Evolutionary conservation across 495 filamentous ascomycete genomes (phyloP), one percentile per base, ranked within the genome.

Genomic region (Platismatia glauca): DNA sequence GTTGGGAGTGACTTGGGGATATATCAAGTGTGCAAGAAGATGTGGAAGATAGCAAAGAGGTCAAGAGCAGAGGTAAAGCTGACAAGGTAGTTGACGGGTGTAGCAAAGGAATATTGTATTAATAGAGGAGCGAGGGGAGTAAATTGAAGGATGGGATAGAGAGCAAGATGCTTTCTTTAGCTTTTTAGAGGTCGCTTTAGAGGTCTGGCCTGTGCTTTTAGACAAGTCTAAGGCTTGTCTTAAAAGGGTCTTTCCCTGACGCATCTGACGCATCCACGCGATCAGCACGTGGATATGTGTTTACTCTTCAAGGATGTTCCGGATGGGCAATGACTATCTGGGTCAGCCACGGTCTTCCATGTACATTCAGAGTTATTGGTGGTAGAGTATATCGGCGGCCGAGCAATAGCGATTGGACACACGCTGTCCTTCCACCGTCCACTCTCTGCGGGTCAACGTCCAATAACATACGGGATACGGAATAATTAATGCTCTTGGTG

Each of bases 251-350:
- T 55, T 53, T 55, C 16, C 31, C 38, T 44, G 13, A 22, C 22
- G 22, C 22, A 22, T 34, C 12, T 41, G 50, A 53, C 20, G 34
- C 44, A 5, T 44, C 64, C 64, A 66, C 64, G 64, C 64, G 64
- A 66, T 63, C 50, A 62, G 56, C 64, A 66, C 60, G 60, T 63
- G 64, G 33, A 58, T 66, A 24, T 58, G 41, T 34, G 29, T 39
- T 41, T 43, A 22, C 35, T 24, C 13, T 16, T 16, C 24, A 31
- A 16, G 48, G 13, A 52, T 52, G 4, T 48, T 48, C 44, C n/a
- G n/a, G n/a, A n/a, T n/a, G n/a, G n/a, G n/a, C n/a, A n/a, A n/a
- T n/a, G 7, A 46, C 13, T 46, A 22, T 43, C 39, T 43, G 39
- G 20, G n/a, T 24, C 43, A 46, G 43, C 22, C 44, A 18, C 20